Evolutionary conservation across 2,329 filamentous ascomycete genomes (phyloP).

Genomic region (Aspergillus carbonarius): DNA sequence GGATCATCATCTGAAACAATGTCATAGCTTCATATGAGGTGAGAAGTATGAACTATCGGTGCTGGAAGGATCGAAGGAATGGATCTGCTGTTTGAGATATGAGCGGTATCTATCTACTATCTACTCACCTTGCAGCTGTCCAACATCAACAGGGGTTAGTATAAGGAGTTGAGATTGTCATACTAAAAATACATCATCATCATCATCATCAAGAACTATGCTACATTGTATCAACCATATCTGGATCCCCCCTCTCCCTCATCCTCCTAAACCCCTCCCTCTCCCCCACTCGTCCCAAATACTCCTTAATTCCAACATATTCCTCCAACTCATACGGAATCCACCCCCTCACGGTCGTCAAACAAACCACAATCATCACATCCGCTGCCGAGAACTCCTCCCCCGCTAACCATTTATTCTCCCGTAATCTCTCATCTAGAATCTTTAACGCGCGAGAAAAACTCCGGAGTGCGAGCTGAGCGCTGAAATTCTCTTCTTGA

Average conservation of each 20-base stretch:
- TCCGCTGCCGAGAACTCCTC: conserved; percentile 64
- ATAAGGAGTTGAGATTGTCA: no score
- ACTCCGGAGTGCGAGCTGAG: conserved; percentile 33
- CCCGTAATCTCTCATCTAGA: conserved; percentile 51
- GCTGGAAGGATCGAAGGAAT: no score
- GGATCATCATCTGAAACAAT: no score
- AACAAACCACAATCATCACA: conserved; percentile 60
- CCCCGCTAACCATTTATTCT: conserved; percentile 59
- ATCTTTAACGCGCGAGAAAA: conserved; percentile 41
- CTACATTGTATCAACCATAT: neutral
- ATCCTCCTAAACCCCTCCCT: conserved; percentile 51
- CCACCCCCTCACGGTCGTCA: conserved; percentile 64
- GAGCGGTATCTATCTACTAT: no score
- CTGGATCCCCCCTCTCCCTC: conserved; percentile 52
- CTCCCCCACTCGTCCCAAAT: conserved; percentile 45
- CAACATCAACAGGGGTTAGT: no score
- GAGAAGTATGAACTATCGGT: no score
- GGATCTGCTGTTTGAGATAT: no score
- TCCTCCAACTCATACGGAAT: conserved; percentile 42
- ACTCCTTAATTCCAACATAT: conserved; percentile 48
- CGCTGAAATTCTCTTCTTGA: conserved; percentile 25
- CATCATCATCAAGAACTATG: no score
- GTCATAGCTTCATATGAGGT: neutral
- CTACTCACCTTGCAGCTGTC: no score
- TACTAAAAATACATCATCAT: no score